These are phyloP conservation scores for Boeremia exigua DNA, from an alignment of 2,329 filamentous ascomycete species.

Conservation along the genomic window DNA sequence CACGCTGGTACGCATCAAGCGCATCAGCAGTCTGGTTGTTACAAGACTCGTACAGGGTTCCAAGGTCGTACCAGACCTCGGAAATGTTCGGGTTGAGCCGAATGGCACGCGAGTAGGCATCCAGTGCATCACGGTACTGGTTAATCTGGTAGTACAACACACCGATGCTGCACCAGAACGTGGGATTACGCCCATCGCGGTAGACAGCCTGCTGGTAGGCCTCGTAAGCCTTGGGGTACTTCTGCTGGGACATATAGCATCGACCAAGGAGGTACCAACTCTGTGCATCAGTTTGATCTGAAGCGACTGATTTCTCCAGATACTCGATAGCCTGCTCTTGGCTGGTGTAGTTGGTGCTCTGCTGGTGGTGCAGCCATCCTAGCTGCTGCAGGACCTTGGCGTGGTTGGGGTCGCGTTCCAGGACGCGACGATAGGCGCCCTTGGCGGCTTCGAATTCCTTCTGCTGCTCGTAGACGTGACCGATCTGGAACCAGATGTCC, in stretches of 20 bases:
- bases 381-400: constrained; percentile 98
- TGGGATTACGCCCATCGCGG: constrained; percentile 94
- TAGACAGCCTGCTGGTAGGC: constrained; percentile 99
- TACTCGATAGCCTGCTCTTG: constrained; percentile 98
- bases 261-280: constrained; percentile 98
- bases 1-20: constrained; percentile 91
- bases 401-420: constrained; percentile 93
- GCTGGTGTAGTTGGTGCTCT: constrained; percentile 87
- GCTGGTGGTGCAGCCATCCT: constrained; percentile 96
- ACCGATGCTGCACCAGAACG: constrained; percentile 99
- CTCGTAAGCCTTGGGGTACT: constrained; percentile 98
- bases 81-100: constrained; percentile 97
- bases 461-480: constrained; percentile 97
- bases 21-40: constrained; percentile 99
- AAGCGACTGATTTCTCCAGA: constrained; percentile 92
- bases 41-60: constrained; percentile 96
- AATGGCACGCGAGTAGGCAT: constrained; percentile 96
- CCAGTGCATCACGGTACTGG: constrained; percentile 95
- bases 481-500: constrained; percentile 99
- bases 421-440: constrained; percentile 86
- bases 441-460: constrained; percentile 99
- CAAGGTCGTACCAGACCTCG: constrained; percentile 98
- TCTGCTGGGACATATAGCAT: constrained; percentile 99
- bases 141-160: constrained; percentile 99
- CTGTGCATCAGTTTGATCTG: constrained; percentile 93